Percentiles rank a stretch among this genome's conserved stretches.
Evolutionary conservation across 805 yeast genomes (phyloP).

Genomic region (Starmerella gropengiesseri): DNA sequence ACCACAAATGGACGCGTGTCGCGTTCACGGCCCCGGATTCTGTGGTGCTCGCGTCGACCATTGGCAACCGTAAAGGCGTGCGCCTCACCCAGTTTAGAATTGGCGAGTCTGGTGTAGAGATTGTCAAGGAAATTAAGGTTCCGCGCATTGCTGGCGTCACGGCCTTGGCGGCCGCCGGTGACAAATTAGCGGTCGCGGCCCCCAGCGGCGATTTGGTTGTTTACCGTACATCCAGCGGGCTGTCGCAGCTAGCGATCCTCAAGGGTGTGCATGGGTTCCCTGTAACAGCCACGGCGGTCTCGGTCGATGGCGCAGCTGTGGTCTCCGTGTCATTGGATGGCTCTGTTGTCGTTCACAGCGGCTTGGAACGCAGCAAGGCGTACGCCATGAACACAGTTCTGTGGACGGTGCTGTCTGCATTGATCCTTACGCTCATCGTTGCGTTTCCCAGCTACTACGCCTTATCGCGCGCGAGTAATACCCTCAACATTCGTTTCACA

Average conservation of each 20-base stretch:
- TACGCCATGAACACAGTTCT: constrained; percentile 11
- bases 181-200: constrained; percentile 19
- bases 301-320: constrained; percentile 12
- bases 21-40: constrained; percentile 10
- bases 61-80: constrained; percentile 11
- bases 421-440: constrained; percentile 14
- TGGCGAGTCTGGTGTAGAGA: constrained; percentile 5
- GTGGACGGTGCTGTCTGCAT: constrained; percentile 17
- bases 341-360: constrained; percentile 12
- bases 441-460: constrained; percentile 1
- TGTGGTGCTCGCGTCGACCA: constrained; percentile 16
- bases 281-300: constrained; percentile 21
- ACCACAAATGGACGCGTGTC: constrained; percentile 16
- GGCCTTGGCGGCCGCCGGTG: constrained; percentile 18
- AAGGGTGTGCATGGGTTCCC: constrained; percentile 20
- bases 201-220: constrained; percentile 22
- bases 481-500: too few relatives aligned
- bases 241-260: constrained; percentile 6
- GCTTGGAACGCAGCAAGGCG: background rate
- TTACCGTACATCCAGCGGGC: constrained; percentile 2
- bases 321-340: constrained; percentile 24
- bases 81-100: constrained; percentile 11
- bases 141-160: constrained; percentile 18
- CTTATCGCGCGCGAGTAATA: background rate
- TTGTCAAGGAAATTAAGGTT: constrained; percentile 1